A percentile compares a stretch with the other conserved stretches of the same genome.
These are phyloP conservation scores for Aureobasidium zeae DNA, from an alignment of 2,329 filamentous ascomycete species.

Conservation along the genomic window DNA sequence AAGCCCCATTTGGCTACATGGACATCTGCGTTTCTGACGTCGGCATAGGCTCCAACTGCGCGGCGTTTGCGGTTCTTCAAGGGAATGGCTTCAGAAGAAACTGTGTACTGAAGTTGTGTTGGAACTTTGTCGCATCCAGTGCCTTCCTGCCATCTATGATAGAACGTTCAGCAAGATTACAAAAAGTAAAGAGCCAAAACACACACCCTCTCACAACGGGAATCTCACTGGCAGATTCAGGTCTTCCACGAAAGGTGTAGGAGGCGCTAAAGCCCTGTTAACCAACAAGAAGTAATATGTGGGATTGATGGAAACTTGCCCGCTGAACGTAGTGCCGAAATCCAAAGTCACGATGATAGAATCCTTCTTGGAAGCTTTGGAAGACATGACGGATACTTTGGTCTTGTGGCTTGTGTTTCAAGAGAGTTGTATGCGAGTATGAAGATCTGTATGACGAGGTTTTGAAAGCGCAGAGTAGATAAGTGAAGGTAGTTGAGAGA, in stretches of 20 bases:
- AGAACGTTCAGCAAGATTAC: background rate
- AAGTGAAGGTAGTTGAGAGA: no score
- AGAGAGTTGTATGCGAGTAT: no score
- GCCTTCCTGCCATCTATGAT: constrained; percentile 46
- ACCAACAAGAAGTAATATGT: no score
- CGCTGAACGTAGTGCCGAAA: constrained; percentile 70
- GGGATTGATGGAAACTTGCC: background rate
- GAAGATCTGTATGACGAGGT: no score
- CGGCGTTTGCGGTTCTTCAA: constrained; percentile 35
- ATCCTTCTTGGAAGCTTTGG: background rate
- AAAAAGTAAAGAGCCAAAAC: background rate
- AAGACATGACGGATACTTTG: background rate
- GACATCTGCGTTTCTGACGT: constrained; percentile 10
- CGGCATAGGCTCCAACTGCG: background rate
- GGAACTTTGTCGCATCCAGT: constrained; percentile 73
- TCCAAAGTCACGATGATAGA: background rate
- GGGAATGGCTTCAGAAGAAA: constrained; percentile 56
- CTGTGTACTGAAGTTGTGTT: constrained; percentile 57
- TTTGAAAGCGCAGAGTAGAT: no score
- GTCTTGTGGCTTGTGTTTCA: no score
- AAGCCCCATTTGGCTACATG: constrained; percentile 62
- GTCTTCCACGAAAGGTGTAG: constrained; percentile 52
- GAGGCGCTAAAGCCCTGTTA: constrained; percentile 45
- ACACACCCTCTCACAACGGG: constrained; percentile 64
- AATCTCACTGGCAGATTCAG: constrained; percentile 59